Percentiles rank a stretch among this genome's conserved stretches.
Evolutionary conservation across 257 asterid genomes (phyloP).

Genomic region (Perilla frutescens): DNA sequence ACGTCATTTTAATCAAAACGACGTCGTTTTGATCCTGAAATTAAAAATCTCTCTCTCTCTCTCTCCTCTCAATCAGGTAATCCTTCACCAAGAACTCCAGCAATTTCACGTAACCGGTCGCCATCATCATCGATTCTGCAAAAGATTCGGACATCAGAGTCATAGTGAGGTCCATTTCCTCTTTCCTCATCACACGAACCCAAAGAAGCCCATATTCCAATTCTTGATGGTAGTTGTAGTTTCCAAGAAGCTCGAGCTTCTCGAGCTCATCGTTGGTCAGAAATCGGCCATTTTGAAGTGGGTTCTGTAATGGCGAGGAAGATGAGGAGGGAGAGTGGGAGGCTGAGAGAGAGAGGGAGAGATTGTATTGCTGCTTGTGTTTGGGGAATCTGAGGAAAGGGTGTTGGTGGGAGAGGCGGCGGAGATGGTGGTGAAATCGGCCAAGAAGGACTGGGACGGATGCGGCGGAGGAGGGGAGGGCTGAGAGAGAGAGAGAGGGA

Average conservation of each 20-base stretch:
- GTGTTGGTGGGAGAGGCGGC: slow-evolving; percentile 50
- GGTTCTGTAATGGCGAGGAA: too few species aligned
- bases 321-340: too few species aligned
- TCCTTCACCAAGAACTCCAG: slow-evolving; percentile 80
- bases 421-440: slow-evolving; percentile 44
- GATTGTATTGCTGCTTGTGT: slow-evolving; percentile 32
- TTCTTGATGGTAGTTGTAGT: slow-evolving; percentile 65
- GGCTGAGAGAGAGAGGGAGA: too few species aligned
- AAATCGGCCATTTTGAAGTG: too few species aligned
- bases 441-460: too few species aligned
- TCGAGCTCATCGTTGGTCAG: too few species aligned
- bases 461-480: too few species aligned
- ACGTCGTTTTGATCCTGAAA: too few species aligned
- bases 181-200: slow-evolving; percentile 70
- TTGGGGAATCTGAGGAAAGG: slow-evolving; percentile 54
- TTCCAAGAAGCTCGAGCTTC: slow-evolving; percentile 48
- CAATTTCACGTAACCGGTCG: slow-evolving; percentile 61
- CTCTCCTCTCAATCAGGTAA: slow-evolving; percentile 79
- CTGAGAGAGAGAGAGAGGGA: too few species aligned
- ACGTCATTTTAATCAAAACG: too few species aligned
- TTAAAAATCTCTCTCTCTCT: too few species aligned
- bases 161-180: too few species aligned
- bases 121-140: slow-evolving; percentile 83
- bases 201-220: slow-evolving; percentile 74
- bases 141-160: slow-evolving; percentile 86